Base-by-base conservation (phyloP, 305 asterid genomes). In the Fraxinus greggii region DNA sequence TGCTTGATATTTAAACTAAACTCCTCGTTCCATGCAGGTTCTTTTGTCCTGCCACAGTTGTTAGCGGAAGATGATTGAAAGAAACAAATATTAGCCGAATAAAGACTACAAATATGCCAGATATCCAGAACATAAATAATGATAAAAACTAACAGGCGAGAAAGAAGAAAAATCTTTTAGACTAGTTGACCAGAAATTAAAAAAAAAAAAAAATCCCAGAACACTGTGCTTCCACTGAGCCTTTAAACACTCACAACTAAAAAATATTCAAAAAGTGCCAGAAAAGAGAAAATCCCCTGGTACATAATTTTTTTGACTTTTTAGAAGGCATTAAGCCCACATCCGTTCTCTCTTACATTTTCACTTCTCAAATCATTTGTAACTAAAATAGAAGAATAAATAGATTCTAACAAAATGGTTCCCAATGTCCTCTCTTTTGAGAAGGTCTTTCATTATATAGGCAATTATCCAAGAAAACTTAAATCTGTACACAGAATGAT, bases 11-110 rank as follows among this genome's bases (percentile, higher is more conserved):
- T 94, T 88, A 96, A 80, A 45, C 92, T 79, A 59, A 94, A 93
- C 86, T 93, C 99, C 92, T 96, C 98, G 83, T 94, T 96, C 99
- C 99, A 94, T 19, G 90, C 90, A 51, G 99, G 98, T 85, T 94
- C 98, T 91, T 88, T 96, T 28, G 94, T 93, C 94, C 99, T 96
- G 93, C 84, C 82, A 82, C 72, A 88, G 88, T 85, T 75, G 48
- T 79, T 77, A 77, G 75, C 32, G 75, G 28, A 72, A 72, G 24
- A 73, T 51, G 12, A 79, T 81, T 78, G 78, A 83, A 73, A 23
- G 19, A 54, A 24, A 79, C 32, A 56, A 23, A 12, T 78, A 78
- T 70, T 33, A 21, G 56, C 19, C 10, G 36, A 83, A 72, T 59
- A 75, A 81, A 72, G 69, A 63, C 76, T 72, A 1, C 15, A 74